phyloP scores from a whole-genome alignment of 2,329 filamentous ascomycete species.

The Hypoxylon sp. region DNA sequence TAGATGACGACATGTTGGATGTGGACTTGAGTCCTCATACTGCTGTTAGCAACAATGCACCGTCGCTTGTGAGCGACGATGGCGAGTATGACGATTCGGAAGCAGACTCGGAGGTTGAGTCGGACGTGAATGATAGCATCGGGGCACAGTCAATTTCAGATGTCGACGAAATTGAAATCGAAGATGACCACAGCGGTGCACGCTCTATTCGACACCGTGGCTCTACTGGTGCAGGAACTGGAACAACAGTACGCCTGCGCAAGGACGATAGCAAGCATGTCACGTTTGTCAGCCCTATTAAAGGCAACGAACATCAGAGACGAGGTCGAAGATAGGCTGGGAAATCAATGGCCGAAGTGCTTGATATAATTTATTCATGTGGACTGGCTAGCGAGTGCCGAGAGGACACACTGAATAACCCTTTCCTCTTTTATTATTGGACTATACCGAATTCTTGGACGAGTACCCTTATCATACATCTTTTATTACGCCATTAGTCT shows the following conservation, averaged over 20 bases:
- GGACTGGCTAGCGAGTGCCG: conserved; percentile 5
- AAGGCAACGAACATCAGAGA: conserved; percentile 57
- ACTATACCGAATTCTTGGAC: conserved; percentile 45
- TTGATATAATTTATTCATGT: conserved; percentile 19
- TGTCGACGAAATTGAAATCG: conserved; percentile 73
- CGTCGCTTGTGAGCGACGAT: conserved; percentile 84
- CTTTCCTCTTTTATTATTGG: conserved; percentile 21
- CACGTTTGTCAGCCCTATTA: conserved; percentile 68
- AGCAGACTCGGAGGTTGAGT: conserved; percentile 71
- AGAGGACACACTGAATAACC: conserved; percentile 8
- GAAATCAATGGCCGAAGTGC: conserved; percentile 32
- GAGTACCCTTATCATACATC: conserved; percentile 41
- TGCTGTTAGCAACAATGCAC: conserved; percentile 80
- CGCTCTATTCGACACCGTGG: conserved; percentile 62
- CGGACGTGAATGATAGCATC: conserved; percentile 69
- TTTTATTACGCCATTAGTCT: conserved; percentile 47
- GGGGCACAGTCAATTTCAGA: conserved; percentile 74
- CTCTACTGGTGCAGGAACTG: conserved; percentile 53
- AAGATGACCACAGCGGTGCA: conserved; percentile 67
- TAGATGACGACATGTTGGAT: conserved; percentile 70
- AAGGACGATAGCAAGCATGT: conserved; percentile 71
- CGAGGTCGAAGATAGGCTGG: conserved; percentile 45
- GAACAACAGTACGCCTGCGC: conserved; percentile 64
- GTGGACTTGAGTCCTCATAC: conserved; percentile 78
- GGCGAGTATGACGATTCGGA: conserved; percentile 83